Conservation (phyloP, 1,284 basidiomycete species). For the Cutaneotrichosporon sp. region DNA sequence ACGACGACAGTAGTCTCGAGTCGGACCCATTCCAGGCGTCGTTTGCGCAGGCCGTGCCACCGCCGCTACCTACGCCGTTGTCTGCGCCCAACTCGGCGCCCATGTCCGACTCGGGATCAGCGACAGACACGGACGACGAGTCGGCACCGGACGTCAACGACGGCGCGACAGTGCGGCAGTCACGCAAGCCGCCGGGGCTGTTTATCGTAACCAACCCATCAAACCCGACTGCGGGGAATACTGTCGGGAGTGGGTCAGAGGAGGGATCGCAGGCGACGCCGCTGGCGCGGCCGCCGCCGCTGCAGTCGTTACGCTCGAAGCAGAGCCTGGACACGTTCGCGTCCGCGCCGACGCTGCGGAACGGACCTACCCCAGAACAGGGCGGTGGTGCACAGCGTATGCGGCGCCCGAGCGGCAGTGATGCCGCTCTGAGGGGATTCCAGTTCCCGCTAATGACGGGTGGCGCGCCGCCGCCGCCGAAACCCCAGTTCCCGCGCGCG, state of each 20-base stretch:
- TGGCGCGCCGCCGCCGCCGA: constrained; percentile 5
- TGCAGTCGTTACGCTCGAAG: constrained; percentile 13
- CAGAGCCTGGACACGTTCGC: constrained; percentile 30
- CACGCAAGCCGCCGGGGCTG: constrained; percentile 15
- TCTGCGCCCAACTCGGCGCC: not conserved
- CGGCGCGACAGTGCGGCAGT: constrained; percentile 13
- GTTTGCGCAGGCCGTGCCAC: constrained; percentile 17
- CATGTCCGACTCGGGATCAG: not conserved
- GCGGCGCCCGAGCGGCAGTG: constrained; percentile 27
- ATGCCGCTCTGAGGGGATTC: constrained; percentile 39
- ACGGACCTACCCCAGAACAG: constrained; percentile 9
- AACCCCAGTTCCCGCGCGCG: constrained; percentile 6
- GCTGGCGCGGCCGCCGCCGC: constrained; percentile 13
- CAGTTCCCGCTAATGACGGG: constrained; percentile 40
- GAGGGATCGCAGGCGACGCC: constrained; percentile 24
- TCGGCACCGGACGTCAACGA: not conserved
- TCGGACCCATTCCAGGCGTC: constrained; percentile 42
- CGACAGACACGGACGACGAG: constrained; percentile 2
- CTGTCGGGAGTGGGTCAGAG: constrained; percentile 8
- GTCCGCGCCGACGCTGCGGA: constrained; percentile 25
- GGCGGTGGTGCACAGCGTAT: not conserved
- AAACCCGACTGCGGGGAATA: constrained; percentile 6
- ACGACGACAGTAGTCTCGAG: constrained; percentile 39
- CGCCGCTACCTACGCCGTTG: too few relatives aligned
- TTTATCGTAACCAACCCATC: constrained; percentile 23